These are phyloP conservation scores for Auxenochlorella pyrenoidosa DNA, from an alignment of 139 green algal genomes.

Conservation along the genomic window DNA sequence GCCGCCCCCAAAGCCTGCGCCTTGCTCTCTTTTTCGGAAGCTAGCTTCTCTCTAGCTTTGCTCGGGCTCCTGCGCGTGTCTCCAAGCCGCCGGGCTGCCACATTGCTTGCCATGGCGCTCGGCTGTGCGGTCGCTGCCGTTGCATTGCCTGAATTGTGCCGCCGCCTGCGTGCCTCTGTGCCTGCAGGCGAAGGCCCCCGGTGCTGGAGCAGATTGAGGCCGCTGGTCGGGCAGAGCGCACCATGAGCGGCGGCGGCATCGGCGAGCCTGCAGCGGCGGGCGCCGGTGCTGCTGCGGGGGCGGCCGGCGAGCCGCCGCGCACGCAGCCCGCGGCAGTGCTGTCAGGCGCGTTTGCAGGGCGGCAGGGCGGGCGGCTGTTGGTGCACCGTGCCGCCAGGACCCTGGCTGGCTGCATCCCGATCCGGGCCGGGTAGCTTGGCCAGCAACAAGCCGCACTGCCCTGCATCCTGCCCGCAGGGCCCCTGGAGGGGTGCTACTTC, in stretches of 20 bases:
- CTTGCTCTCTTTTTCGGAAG: no score
- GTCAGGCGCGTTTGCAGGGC: not conserved
- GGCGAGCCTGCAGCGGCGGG: not conserved
- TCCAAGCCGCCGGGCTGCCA: no score
- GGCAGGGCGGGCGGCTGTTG: not conserved
- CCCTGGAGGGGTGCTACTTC: conserved; percentile 52
- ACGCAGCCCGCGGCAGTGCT: not conserved
- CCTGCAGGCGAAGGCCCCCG: conserved; percentile 1
- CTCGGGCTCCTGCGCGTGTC: no score
- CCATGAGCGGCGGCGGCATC: not conserved
- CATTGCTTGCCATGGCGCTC: not conserved
- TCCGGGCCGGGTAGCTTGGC: no score
- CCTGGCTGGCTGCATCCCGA: no score
- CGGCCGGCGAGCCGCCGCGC: not conserved
- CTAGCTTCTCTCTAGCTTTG: no score
- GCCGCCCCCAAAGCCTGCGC: not conserved
- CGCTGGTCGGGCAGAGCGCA: not conserved
- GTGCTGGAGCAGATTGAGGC: conserved; percentile 1
- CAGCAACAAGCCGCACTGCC: no score
- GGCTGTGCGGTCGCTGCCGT: not conserved
- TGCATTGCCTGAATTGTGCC: no score
- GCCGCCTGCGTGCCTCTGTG: not conserved
- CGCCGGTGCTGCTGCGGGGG: not conserved
- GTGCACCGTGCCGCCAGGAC: not conserved
- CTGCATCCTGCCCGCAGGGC: not conserved